phyloP scores from a whole-genome alignment of 1,284 basidiomycete species.

The Fomitopsis schrenkii region DNA sequence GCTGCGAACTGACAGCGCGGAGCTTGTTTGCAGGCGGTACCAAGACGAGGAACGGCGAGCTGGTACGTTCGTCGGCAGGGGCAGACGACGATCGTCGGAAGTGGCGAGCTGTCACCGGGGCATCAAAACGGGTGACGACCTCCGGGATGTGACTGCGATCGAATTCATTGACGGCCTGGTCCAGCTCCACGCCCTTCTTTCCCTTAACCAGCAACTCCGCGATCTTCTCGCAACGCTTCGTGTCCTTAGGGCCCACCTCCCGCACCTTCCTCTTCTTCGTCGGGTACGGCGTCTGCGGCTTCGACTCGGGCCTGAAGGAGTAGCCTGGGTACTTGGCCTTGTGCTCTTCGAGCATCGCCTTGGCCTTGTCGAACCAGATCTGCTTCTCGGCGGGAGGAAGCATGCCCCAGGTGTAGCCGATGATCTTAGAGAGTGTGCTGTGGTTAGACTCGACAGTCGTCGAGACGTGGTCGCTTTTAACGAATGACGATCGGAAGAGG shows the following conservation, averaged over 20 bases:
- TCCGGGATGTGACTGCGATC: slow-evolving; percentile 62
- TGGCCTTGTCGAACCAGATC: slow-evolving; percentile 67
- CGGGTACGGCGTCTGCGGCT: slow-evolving; percentile 38
- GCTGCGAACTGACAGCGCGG: slow-evolving; percentile 33
- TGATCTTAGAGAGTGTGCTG: slow-evolving; percentile 57
- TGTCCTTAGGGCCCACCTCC: slow-evolving; percentile 66
- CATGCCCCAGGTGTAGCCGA: slow-evolving; percentile 64
- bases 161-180: slow-evolving; percentile 69
- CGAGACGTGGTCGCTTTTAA: slow-evolving; percentile 72
- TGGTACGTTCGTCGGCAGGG: slow-evolving; percentile 32
- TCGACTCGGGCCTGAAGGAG: slow-evolving; percentile 56
- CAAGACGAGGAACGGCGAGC: slow-evolving; percentile 21
- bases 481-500: slow-evolving; percentile 88
- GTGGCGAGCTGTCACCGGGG: slow-evolving; percentile 60
- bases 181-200: slow-evolving; percentile 66
- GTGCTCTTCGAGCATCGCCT: slow-evolving; percentile 61
- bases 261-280: slow-evolving; percentile 57
- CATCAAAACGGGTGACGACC: slow-evolving; percentile 66
- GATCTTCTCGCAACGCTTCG: slow-evolving; percentile 69
- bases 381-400: slow-evolving; percentile 66
- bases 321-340: slow-evolving; percentile 67
- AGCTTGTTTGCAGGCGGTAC: slow-evolving; percentile 18
- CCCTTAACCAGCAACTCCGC: slow-evolving; percentile 75
- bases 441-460: slow-evolving; percentile 78
- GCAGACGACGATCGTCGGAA: slow-evolving; percentile 51